Base-by-base conservation (phyloP, 768 basidiomycete genomes). In the Asterophora lycoperdoides region DNA sequence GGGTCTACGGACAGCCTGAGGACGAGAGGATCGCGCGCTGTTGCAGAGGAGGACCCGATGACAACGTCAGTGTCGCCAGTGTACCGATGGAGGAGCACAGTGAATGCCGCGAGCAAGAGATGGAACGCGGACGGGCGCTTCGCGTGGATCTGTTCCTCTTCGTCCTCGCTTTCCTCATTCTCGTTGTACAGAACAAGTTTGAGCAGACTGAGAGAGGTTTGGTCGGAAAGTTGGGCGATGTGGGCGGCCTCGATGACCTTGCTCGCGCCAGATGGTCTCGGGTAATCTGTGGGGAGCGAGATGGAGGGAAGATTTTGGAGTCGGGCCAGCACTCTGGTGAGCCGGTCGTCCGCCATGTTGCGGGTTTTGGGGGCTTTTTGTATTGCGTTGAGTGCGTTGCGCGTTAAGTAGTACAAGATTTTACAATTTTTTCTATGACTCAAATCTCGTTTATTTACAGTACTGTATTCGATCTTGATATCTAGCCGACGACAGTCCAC, bases 211-310 rank as follows among this genome's bases (percentile, higher is more conserved):
- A 83, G 73, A 1, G 85, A 85, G 8, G 89, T 81, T 56, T 84
- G 80, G 49, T 83, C 77, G 33, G 89, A 79, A 41, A 97, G 79
- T 51, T 85, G 74, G 36, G 84, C 74, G 9, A 77, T 59, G 62
- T 93, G 82, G 5, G 80, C 84, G 9, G 93, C 86, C 60, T 97
- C 95, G 61, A 99, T 84, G 15, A 93, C 73, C 58, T 81, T 87
- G 66, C 82, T 78, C 14, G 80, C 69, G 14, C 79, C 83, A 5
- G 83, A 73, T 23, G 89, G 85, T 47, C 94, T 75, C 2, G 95
- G 94, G 64, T 96, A 99, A 67, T 98, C 96, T 0, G 95, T 95
- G 0, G 96, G 95, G 28, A 99, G 72, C 6, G 91, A 90, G 56
- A 98, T 85, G 4, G 88, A 85, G 1, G 96, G 94, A 2, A 94